These are phyloP conservation scores for Yamadazyma diddensiae DNA, from an alignment of 1,139 yeast genomes.

Conservation along the genomic window DNA sequence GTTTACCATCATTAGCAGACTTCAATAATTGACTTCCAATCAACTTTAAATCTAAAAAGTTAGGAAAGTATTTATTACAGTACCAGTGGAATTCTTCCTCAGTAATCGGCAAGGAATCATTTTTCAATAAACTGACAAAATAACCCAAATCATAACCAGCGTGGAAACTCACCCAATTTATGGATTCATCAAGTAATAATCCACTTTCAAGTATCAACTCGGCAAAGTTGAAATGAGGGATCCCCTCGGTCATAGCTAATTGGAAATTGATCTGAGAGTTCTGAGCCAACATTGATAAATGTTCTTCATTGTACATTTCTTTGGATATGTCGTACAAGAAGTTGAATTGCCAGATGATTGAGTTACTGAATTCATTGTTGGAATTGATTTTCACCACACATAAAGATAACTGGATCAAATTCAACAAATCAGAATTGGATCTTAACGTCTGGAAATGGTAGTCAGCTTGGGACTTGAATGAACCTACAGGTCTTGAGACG, in stretches of 20 bases:
- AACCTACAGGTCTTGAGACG: slow-evolving; percentile 95
- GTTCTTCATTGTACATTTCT: slow-evolving; percentile 85
- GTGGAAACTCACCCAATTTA: slow-evolving; percentile 90
- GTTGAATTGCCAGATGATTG: slow-evolving; percentile 93
- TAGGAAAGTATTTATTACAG: slow-evolving; percentile 74
- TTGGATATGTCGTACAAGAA: slow-evolving; percentile 71
- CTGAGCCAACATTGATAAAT: slow-evolving; percentile 62
- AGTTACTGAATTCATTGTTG: slow-evolving; percentile 61
- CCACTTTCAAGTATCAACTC: slow-evolving; percentile 87
- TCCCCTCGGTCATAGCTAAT: slow-evolving; percentile 74
- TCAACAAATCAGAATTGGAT: slow-evolving; percentile 82
- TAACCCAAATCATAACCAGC: slow-evolving; percentile 96
- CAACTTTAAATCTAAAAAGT: slow-evolving; percentile 78
- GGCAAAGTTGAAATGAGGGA: slow-evolving; percentile 76
- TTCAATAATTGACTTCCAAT: slow-evolving; percentile 56
- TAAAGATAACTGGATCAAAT: slow-evolving; percentile 83
- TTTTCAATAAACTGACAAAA: slow-evolving; percentile 71
- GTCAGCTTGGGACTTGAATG: slow-evolving; percentile 84
- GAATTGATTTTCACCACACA: slow-evolving; percentile 71
- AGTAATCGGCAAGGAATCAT: slow-evolving; percentile 74
- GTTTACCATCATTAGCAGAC: slow-evolving; percentile 19
- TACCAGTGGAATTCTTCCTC: slow-evolving; percentile 78
- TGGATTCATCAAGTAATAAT: slow-evolving; percentile 64
- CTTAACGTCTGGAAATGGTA: slow-evolving; percentile 95
- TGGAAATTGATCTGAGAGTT: slow-evolving; percentile 84